These are phyloP conservation scores for Pulveroboletus sp. DNA, from an alignment of 768 basidiomycete genomes.

Conservation along the genomic window DNA sequence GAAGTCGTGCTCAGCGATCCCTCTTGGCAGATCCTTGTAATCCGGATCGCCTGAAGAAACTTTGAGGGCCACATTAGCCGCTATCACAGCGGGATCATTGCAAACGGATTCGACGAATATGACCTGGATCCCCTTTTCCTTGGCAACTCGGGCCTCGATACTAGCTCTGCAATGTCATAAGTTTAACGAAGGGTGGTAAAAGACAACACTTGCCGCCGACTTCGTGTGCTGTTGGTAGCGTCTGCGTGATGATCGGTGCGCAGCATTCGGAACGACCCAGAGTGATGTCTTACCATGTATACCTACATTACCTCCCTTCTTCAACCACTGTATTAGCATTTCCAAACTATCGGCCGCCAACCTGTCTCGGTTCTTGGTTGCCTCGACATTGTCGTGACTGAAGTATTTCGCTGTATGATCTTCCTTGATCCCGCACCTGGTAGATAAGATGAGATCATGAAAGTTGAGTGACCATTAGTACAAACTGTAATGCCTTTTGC, in stretches of 20 bases:
- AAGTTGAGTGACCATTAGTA: constrained; percentile 2
- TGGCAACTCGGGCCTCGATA: constrained; percentile 77
- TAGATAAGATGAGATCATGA: constrained; percentile 3
- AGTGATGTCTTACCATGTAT: constrained; percentile 71
- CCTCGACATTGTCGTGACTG: constrained; percentile 78
- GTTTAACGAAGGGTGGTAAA: neutral
- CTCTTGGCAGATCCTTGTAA: constrained; percentile 83
- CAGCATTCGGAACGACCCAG: neutral
- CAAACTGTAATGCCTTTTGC: constrained; percentile 69
- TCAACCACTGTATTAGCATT: constrained; percentile 92
- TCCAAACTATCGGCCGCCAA: constrained; percentile 91
- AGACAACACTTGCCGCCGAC: constrained; percentile 52
- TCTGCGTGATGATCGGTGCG: constrained; percentile 45
- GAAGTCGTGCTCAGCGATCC: constrained; percentile 88
- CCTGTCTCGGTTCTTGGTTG: constrained; percentile 68
- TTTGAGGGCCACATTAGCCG: constrained; percentile 94
- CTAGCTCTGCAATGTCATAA: constrained; percentile 50
- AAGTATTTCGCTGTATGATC: constrained; percentile 92
- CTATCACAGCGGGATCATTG: constrained; percentile 90
- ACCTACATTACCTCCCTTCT: constrained; percentile 92
- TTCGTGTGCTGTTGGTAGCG: constrained; percentile 88
- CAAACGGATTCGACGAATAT: constrained; percentile 96
- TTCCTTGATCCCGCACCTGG: constrained; percentile 76
- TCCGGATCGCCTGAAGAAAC: constrained; percentile 96
- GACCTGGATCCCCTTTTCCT: constrained; percentile 80